Evolutionary conservation across 2,329 filamentous ascomycete genomes (phyloP).

Genomic region (Myrmaecium sp.): DNA sequence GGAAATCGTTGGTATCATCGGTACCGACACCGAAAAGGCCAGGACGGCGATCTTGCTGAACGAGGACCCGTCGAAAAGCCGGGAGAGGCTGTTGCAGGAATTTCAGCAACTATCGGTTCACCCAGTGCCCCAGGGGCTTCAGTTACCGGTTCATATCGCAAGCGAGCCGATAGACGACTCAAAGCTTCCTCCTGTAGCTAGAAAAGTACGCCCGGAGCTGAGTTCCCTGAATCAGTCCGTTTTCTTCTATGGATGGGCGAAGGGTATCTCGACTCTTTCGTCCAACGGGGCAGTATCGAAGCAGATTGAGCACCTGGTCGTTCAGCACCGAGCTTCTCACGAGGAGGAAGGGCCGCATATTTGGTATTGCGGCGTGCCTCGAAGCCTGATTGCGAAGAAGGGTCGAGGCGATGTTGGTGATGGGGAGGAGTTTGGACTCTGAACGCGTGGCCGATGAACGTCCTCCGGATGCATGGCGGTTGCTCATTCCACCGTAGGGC

Average conservation of each 20-base stretch:
- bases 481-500: too few species aligned
- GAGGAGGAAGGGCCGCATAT: conserved; percentile 40
- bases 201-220: conserved; percentile 29
- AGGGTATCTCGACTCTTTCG: conserved; percentile 47
- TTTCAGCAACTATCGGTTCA: too few species aligned
- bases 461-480: too few species aligned
- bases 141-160: too few species aligned
- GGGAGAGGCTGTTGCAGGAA: conserved; percentile 12
- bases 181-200: conserved; percentile 17
- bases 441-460: too few species aligned
- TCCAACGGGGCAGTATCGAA: conserved; percentile 52
- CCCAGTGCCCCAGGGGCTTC: too few species aligned
- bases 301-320: conserved; percentile 43
- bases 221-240: conserved; percentile 50
- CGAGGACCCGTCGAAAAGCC: conserved; percentile 8
- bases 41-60: conserved; percentile 41
- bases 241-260: conserved; percentile 55
- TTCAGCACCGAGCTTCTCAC: conserved; percentile 31
- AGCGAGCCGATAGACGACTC: neutral
- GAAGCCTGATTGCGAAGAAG: conserved; percentile 47
- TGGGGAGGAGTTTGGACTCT: too few species aligned
- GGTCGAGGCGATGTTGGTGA: too few species aligned
- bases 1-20: conserved; percentile 21
- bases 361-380: conserved; percentile 47
- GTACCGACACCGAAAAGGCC: conserved; percentile 26